These are phyloP conservation scores for Thalia dealbata DNA, from an alignment of 176 grass and related monocot genomes.

Conservation along the genomic window DNA sequence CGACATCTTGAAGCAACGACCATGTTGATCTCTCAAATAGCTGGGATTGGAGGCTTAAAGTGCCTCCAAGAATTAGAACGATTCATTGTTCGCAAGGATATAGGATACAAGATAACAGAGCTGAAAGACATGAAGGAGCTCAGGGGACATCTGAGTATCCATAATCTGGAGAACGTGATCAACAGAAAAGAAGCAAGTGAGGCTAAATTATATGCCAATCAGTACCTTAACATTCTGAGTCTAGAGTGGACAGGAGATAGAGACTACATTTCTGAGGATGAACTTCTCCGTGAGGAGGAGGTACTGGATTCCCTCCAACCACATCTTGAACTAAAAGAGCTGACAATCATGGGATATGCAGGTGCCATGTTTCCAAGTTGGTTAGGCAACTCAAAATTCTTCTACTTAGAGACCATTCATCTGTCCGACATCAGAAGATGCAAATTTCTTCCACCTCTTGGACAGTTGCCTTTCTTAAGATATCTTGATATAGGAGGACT, in stretches of 20 bases:
- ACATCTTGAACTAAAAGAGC: slow-evolving; percentile 43
- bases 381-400: slow-evolving; percentile 29
- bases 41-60: slow-evolving; percentile 42
- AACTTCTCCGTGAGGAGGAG: slow-evolving; percentile 11
- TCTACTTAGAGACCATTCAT: slow-evolving; percentile 53
- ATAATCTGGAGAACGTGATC: slow-evolving; percentile 42
- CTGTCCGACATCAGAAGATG: slow-evolving; percentile 46
- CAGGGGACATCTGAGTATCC: slow-evolving; percentile 38
- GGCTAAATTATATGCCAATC: slow-evolving; percentile 39
- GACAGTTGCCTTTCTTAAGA: slow-evolving; percentile 46
- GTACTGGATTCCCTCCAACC: slow-evolving; percentile 45
- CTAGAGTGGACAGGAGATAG: slow-evolving; percentile 43
- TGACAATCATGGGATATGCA: slow-evolving; percentile 40
- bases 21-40: slow-evolving; percentile 31
- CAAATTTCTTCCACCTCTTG: slow-evolving; percentile 41
- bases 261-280: slow-evolving; percentile 16
- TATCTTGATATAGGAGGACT: slow-evolving; percentile 40
- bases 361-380: slow-evolving; percentile 49
- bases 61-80: slow-evolving; percentile 51
- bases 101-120: slow-evolving; percentile 53
- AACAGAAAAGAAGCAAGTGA: slow-evolving; percentile 36
- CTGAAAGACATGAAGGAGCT: slow-evolving; percentile 38
- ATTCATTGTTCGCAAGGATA: slow-evolving; percentile 44
- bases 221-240: slow-evolving; percentile 32
- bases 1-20: slow-evolving; percentile 42